These are phyloP conservation scores for Venturia asperata DNA, from an alignment of 2,329 filamentous ascomycete species.

Conservation along the genomic window DNA sequence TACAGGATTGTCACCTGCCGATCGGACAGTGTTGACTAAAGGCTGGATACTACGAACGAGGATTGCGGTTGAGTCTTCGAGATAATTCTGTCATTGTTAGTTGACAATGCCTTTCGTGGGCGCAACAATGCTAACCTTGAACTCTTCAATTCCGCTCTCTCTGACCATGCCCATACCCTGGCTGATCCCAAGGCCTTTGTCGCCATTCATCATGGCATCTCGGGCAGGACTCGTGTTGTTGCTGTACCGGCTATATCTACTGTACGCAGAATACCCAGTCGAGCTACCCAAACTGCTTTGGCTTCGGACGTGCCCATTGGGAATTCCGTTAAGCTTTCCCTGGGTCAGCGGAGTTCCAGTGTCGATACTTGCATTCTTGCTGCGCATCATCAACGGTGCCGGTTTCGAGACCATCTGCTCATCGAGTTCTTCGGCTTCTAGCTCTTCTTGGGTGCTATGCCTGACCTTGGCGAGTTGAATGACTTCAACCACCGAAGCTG, in stretches of 20 bases:
- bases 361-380: background rate
- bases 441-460: constrained; percentile 63
- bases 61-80: constrained; percentile 74
- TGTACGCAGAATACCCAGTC: constrained; percentile 17
- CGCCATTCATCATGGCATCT: constrained; percentile 10
- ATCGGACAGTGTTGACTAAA: constrained; percentile 64
- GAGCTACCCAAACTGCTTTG: constrained; percentile 23
- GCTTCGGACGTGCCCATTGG: constrained; percentile 22
- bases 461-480: constrained; percentile 78
- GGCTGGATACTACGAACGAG: constrained; percentile 75
- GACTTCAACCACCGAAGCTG: constrained; percentile 77
- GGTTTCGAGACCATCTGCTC: constrained; percentile 6
- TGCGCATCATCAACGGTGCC: constrained; percentile 12
- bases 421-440: constrained; percentile 48
- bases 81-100: constrained; percentile 51
- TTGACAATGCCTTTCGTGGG: too few species aligned
- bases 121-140: constrained; percentile 44
- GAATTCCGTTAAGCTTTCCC: background rate
- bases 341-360: background rate
- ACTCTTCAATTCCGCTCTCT: constrained; percentile 45
- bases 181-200: constrained; percentile 18
- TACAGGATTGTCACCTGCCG: constrained; percentile 14
- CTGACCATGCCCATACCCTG: constrained; percentile 24
- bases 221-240: constrained; percentile 15
- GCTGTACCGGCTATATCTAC: constrained; percentile 18